These are phyloP conservation scores for Amborella trichopoda DNA, from an alignment of 164 flowering plant genomes.

Conservation along the genomic window DNA sequence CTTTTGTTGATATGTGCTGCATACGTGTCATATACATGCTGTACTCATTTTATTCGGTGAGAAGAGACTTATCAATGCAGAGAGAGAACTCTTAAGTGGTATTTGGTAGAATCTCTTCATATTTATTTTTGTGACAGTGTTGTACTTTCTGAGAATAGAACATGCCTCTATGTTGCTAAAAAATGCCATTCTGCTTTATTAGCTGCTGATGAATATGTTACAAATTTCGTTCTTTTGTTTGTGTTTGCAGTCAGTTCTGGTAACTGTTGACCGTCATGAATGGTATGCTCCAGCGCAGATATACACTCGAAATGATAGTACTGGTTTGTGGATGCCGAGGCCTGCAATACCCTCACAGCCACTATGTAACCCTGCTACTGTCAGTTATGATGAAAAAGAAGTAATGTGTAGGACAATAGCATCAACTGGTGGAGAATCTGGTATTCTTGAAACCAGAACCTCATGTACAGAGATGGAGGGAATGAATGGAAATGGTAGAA, in stretches of 20 bases:
- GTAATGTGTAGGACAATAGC: constrained; percentile 9
- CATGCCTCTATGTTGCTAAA: no score
- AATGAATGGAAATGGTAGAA: constrained; percentile 30
- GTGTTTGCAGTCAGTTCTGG: constrained; percentile 76
- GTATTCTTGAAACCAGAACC: constrained; percentile 21
- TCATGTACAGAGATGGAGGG: constrained; percentile 24
- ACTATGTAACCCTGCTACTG: constrained; percentile 16
- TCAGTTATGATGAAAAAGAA: constrained; percentile 12
- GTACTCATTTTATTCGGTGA: no score
- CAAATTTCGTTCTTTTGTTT: no score
- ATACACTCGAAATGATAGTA: constrained; percentile 72
- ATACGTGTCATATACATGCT: no score
- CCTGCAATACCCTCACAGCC: constrained; percentile 43
- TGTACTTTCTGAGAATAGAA: no score
- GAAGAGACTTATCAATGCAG: no score
- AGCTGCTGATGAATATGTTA: no score
- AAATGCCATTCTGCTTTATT: no score
- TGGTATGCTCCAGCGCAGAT: constrained; percentile 93
- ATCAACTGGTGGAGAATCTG: constrained; percentile 16
- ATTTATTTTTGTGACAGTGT: no score
- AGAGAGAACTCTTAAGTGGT: no score
- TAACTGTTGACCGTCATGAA: constrained; percentile 89
- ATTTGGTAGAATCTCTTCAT: no score
- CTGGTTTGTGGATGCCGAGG: constrained; percentile 69
- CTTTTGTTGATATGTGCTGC: no score